Percentiles rank a stretch among this genome's conserved stretches.
These are phyloP conservation scores for Isoetes taiwanensis DNA, from an alignment of 75 land plant species.

Conservation along the genomic window DNA sequence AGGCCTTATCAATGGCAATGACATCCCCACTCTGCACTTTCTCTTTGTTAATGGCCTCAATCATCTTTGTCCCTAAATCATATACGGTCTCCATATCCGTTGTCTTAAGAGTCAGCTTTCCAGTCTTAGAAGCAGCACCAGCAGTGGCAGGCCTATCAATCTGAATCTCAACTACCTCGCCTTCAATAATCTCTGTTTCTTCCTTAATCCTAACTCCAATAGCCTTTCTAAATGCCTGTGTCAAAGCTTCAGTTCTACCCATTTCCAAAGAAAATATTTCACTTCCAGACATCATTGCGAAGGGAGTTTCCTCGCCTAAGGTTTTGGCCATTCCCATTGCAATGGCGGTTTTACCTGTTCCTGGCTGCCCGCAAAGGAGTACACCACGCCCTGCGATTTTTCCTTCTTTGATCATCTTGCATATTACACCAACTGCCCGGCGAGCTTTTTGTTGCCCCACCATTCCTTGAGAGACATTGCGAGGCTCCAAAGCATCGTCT, in stretches of 20 bases:
- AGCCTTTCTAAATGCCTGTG: constrained; percentile 58
- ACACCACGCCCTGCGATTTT: constrained; percentile 86
- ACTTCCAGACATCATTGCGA: constrained; percentile 78
- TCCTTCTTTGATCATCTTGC: constrained; percentile 73
- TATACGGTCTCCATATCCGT: constrained; percentile 98
- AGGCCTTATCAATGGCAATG: constrained; percentile 70
- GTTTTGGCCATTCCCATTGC: constrained; percentile 99
- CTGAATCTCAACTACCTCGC: constrained; percentile 87
- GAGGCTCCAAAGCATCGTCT: constrained; percentile 72
- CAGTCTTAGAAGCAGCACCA: constrained; percentile 72
- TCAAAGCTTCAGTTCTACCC: constrained; percentile 94
- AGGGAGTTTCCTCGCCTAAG: constrained; percentile 89
- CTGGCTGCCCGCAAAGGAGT: constrained; percentile 86
- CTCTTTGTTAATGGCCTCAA: constrained; percentile 74
- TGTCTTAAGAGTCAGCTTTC: constrained; percentile 79
- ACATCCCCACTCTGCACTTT: constrained; percentile 97
- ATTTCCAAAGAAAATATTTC: constrained; percentile 87
- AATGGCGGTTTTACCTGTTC: constrained; percentile 97
- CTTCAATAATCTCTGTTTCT: constrained; percentile 89
- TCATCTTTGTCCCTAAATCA: constrained; percentile 85
- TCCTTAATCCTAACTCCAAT: constrained; percentile 93
- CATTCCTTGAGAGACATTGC: constrained; percentile 83
- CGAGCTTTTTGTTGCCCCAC: constrained; percentile 82
- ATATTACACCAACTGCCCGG: constrained; percentile 78
- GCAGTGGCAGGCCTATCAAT: constrained; percentile 64